phyloP scores from a whole-genome alignment of 2,329 filamentous ascomycete species.

The Neonectria ditissima region DNA sequence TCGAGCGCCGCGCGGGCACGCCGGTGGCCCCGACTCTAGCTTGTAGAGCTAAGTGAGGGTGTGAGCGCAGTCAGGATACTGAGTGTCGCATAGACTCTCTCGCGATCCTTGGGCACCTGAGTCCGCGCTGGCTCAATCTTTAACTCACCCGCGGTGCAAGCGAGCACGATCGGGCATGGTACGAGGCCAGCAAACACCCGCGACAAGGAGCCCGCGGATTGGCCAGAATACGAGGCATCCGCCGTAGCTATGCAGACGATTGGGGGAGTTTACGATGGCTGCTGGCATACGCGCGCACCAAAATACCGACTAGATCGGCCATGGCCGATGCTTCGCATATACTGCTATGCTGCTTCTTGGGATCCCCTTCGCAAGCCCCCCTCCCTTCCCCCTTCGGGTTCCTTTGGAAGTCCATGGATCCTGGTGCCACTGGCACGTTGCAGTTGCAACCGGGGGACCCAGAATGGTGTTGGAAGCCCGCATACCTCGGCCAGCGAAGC shows the following conservation, averaged over 20 bases:
- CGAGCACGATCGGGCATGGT: slow-evolving; percentile 9
- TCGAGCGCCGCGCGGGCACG: slow-evolving; percentile 18
- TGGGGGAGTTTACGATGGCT: slow-evolving; percentile 8
- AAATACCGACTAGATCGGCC: slow-evolving; percentile 9
- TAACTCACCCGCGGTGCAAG: slow-evolving; percentile 2
- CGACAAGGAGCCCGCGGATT: slow-evolving; percentile 14
- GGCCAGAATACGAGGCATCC: slow-evolving; percentile 8
- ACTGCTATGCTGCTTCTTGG: not conserved
- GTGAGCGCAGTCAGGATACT: slow-evolving; percentile 9
- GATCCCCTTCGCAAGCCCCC: not conserved
- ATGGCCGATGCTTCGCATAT: slow-evolving; percentile 8
- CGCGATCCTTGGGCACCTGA: not conserved
- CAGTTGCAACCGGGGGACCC: slow-evolving; percentile 20
- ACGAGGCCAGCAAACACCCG: slow-evolving; percentile 14
- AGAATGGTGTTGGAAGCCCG: slow-evolving; percentile 8
- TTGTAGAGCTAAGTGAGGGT: too few species aligned
- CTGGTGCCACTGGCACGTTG: slow-evolving; percentile 24
- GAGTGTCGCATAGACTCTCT: slow-evolving; percentile 9
- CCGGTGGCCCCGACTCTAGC: slow-evolving; percentile 33
- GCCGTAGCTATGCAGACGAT: not conserved
- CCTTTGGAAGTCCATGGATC: slow-evolving; percentile 17
- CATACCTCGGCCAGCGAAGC: slow-evolving; percentile 7
- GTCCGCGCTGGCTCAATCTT: not conserved
- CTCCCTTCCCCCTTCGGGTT: not conserved
- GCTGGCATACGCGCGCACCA: slow-evolving; percentile 21